Evolutionary conservation across 352 stramenopile genomes (phyloP).

Genomic region (Phytophthora pistaciae): DNA sequence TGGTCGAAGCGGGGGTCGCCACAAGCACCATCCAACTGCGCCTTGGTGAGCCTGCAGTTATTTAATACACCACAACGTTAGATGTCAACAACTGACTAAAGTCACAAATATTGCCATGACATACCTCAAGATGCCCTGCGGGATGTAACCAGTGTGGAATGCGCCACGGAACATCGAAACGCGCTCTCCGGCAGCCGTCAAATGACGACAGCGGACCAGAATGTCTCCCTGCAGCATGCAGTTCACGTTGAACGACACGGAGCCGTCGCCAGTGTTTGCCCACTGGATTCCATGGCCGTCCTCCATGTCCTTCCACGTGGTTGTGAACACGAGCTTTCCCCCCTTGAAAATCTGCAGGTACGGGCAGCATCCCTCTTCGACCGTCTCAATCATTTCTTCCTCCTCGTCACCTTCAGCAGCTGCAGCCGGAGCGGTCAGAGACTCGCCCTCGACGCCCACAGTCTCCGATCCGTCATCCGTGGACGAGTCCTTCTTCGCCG

Average conservation of each 20-base stretch:
- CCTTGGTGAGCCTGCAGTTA: constrained; percentile 93
- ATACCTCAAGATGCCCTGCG: constrained; percentile 93
- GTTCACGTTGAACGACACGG: constrained; percentile 95
- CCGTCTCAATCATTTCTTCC: constrained; percentile 65
- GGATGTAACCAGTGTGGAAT: constrained; percentile 99
- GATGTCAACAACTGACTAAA: constrained; percentile 1
- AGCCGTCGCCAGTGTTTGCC: constrained; percentile 88
- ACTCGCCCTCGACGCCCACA: constrained; percentile 41
- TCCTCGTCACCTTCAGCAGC: constrained; percentile 36
- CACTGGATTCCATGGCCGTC: constrained; percentile 93
- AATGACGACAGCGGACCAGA: constrained; percentile 96
- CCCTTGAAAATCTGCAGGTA: constrained; percentile 99
- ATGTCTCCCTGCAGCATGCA: constrained; percentile 98
- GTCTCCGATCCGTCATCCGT: constrained; percentile 35
- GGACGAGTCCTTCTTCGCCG: constrained; percentile 50
- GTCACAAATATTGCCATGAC: constrained; percentile 1
- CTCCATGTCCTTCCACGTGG: constrained; percentile 89
- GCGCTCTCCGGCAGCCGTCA: constrained; percentile 89
- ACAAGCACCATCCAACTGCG: constrained; percentile 96
- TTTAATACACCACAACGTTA: background rate
- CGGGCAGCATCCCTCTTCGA: constrained; percentile 94
- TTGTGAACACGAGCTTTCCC: constrained; percentile 96
- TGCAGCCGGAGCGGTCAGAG: constrained; percentile 20
- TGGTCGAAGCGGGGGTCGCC: constrained; percentile 94
- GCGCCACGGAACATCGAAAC: constrained; percentile 98